Conservation (phyloP, 805 yeast species). For the Starmera caribaea region DNA sequence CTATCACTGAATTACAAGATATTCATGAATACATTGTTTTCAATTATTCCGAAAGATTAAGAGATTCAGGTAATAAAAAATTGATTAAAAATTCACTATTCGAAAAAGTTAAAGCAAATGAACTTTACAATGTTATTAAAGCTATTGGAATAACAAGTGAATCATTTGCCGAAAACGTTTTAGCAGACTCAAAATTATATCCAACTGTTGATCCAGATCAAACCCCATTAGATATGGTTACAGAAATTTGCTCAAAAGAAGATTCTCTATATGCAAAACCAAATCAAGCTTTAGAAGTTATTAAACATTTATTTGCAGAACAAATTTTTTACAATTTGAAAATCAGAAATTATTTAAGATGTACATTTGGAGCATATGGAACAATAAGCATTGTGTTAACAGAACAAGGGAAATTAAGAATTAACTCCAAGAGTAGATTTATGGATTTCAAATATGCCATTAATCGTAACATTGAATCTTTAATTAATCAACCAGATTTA, state of each 20-base stretch:
- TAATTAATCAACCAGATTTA: conserved; percentile 66
- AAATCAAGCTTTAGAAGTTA: conserved; percentile 59
- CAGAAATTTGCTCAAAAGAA: conserved; percentile 25
- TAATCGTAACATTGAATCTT: conserved; percentile 69
- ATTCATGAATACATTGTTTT: conserved; percentile 75
- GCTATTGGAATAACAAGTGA: conserved; percentile 73
- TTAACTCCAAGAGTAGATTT: conserved; percentile 71
- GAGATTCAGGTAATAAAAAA: conserved; percentile 22
- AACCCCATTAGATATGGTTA: conserved; percentile 53
- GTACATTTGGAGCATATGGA: conserved; percentile 54
- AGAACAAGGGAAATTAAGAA: conserved; percentile 71
- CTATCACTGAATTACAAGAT: conserved; percentile 80
- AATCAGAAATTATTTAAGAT: conserved; percentile 60
- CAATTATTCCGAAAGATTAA: conserved; percentile 38
- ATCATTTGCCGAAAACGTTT: conserved; percentile 75
- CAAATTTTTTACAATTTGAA: conserved; percentile 76
- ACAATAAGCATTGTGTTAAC: conserved; percentile 68
- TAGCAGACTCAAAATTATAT: conserved; percentile 56
- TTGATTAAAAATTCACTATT: conserved; percentile 41
- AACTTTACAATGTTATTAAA: conserved; percentile 53
- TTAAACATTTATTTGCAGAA: conserved; percentile 66
- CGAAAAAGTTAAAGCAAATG: conserved; percentile 59
- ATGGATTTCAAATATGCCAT: conserved; percentile 88
- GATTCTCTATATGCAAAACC: conserved; percentile 42
- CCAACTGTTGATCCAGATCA: conserved; percentile 58